These are phyloP conservation scores for Cardiospermum halicacabum DNA, from an alignment of 345 rosid genomes.

Conservation along the genomic window DNA sequence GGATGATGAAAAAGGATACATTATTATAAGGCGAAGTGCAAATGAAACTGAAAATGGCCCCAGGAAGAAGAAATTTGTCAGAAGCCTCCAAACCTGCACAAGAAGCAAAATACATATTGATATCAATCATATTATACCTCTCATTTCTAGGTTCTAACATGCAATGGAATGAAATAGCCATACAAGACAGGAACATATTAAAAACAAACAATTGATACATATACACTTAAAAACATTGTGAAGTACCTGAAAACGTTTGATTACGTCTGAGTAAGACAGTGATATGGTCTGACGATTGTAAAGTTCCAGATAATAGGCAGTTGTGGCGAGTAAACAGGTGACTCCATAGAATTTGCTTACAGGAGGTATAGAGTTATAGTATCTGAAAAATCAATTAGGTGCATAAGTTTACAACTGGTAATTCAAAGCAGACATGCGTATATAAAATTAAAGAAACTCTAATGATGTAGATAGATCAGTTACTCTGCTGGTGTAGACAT, in stretches of 20 bases:
- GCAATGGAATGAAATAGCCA: no score
- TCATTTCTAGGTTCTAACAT: background rate
- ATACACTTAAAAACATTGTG: background rate
- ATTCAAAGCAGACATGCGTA: background rate
- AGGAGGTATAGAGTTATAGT: constrained; percentile 54
- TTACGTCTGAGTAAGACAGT: constrained; percentile 37
- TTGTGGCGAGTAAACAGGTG: constrained; percentile 49
- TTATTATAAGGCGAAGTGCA: constrained; percentile 47
- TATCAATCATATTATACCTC: no score
- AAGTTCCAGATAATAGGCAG: constrained; percentile 40
- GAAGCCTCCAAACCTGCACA: constrained; percentile 59
- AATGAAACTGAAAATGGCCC: constrained; percentile 49
- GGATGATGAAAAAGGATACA: constrained; percentile 20
- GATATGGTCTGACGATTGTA: constrained; percentile 31
- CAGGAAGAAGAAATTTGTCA: constrained; percentile 55
- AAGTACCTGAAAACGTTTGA: constrained; percentile 49
- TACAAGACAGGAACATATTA: no score
- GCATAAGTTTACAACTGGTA: background rate
- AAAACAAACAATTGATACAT: background rate
- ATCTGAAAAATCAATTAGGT: constrained; percentile 28
- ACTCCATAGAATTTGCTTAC: constrained; percentile 68
- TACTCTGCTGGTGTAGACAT: constrained; percentile 68
- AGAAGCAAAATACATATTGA: background rate
- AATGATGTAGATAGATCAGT: constrained; percentile 18
- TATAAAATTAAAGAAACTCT: background rate